A percentile compares a stretch with the other conserved stretches of the same genome.
phyloP scores from a whole-genome alignment of 352 stramenopile species.

The Phytopythium sindhum region DNA sequence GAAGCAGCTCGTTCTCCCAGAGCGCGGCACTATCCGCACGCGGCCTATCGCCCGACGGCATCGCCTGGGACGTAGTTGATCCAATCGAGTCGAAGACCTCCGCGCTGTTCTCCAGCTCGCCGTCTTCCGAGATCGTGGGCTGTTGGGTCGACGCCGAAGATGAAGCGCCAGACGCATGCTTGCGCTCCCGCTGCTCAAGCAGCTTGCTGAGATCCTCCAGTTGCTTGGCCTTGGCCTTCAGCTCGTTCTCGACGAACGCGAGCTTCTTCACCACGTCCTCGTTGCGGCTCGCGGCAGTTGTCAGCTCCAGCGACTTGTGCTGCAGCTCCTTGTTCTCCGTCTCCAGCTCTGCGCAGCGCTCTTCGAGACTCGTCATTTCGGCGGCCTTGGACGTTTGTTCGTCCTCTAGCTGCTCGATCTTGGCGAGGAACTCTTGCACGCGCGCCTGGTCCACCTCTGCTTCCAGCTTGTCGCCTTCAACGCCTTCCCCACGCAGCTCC shows the following conservation, averaged over 20 bases:
- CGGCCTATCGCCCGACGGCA: conserved; percentile 4
- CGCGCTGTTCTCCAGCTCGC: conserved; percentile 8
- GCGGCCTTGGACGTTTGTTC: conserved; percentile 49
- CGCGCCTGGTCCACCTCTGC: conserved; percentile 11
- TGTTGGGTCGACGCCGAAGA: neutral
- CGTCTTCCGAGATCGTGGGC: conserved; percentile 12
- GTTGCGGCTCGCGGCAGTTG: conserved; percentile 32
- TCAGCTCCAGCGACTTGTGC: conserved; percentile 35
- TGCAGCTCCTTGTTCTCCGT: conserved; percentile 30
- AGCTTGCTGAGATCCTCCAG: conserved; percentile 44
- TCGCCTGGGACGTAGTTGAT: neutral
- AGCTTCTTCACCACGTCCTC: conserved; percentile 55
- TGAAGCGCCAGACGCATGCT: neutral
- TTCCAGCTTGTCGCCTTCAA: neutral
- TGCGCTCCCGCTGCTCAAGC: conserved; percentile 17
- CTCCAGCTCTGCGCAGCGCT: conserved; percentile 53
- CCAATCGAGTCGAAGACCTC: neutral
- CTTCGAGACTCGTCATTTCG: conserved; percentile 52
- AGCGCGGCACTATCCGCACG: conserved; percentile 16
- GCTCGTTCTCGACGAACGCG: conserved; percentile 43
- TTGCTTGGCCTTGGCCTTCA: conserved; percentile 45
- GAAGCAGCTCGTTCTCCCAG: conserved; percentile 51
- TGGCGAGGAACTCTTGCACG: conserved; percentile 35
- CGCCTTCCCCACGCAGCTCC: conserved; percentile 9
- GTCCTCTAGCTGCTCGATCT: conserved; percentile 62